These are phyloP conservation scores for Acanthamoeba royreba DNA, from an alignment of 208 protist species.

Conservation along the genomic window DNA sequence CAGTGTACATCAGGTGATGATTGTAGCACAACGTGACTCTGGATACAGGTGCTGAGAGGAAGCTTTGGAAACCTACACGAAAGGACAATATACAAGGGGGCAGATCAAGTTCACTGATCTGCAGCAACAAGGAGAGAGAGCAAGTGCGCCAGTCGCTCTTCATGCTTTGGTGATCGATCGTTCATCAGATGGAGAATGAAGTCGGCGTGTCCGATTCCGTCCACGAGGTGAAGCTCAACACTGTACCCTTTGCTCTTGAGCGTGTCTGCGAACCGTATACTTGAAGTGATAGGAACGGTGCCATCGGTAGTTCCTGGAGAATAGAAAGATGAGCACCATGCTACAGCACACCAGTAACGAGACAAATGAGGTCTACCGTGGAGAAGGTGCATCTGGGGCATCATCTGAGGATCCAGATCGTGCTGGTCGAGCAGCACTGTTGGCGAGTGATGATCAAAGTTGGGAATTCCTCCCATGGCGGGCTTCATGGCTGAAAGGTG, in stretches of 20 bases:
- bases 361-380: not conserved
- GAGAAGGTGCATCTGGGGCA: not conserved
- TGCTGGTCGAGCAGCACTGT: not conserved
- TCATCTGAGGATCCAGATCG: not conserved
- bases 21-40: too few species aligned
- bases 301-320: not conserved
- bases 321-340: not conserved
- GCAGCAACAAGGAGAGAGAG: not conserved
- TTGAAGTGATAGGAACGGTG: not conserved
- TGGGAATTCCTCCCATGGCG: not conserved
- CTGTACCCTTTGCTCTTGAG: not conserved
- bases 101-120: not conserved
- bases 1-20: too few species aligned
- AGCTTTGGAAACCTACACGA: not conserved
- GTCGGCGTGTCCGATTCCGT: not conserved
- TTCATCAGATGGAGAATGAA: slow-evolving; percentile 26
- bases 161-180: not conserved
- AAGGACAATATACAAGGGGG: too few species aligned
- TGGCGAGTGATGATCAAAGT: slow-evolving; percentile 12
- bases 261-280: not conserved
- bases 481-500: slow-evolving; percentile 38
- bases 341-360: not conserved
- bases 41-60: not conserved
- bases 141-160: not conserved
- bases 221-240: not conserved